Evolutionary conservation across 2,329 filamentous ascomycete genomes (phyloP), one percentile per base, ranked within the genome.

Genomic region (Verruconis gallopava): DNA sequence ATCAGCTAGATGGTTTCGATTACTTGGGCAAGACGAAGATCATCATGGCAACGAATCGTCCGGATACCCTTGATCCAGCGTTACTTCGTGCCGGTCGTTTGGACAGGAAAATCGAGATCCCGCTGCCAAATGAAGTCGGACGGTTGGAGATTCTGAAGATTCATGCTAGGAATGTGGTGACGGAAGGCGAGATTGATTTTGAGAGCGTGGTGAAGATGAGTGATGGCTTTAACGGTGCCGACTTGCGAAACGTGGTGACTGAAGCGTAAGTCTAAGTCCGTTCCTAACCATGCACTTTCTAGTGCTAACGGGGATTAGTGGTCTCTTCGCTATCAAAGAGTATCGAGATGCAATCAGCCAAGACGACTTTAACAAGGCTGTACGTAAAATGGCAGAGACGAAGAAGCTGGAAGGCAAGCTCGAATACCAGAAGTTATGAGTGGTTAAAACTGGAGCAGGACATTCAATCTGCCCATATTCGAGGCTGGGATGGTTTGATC

Each of bases 181-280:
- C 84, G 36, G 89, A 96, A 53, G 91, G 89, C 1, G 91, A 98
- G 48, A 85, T 98, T 56, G 93, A 98, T 62, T 98, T 93, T 58
- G 91, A 98, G 73, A 95, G 85, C 55, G 86, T 98, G 46, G 91
- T 98, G 51, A 98, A 98, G 78, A 98, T 98, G 91, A 95, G 88
- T 54, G 91, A 98, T 57, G 88, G 89, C 20, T 74, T 98, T 54
- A 98, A 98, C 64, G 91, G 91, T 59, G 91, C 91, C 39, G 91
- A 98, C 76, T 66, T 98, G 69, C 75, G 91, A 57, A 98, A 98
- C 59, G 88, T 98, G 40, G 88, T 98, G 40, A 98, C 91, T 12
- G 91, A 98, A 72, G 91, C 91, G 85, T 93, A 75, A 71, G 85
- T 78, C 4, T 30, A 18, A 5, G 30, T 46, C 18, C 47, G 14